These are phyloP conservation scores for Plasmodium vivax DNA, from an alignment of 169 alveolate genomes.

Conservation along the genomic window DNA sequence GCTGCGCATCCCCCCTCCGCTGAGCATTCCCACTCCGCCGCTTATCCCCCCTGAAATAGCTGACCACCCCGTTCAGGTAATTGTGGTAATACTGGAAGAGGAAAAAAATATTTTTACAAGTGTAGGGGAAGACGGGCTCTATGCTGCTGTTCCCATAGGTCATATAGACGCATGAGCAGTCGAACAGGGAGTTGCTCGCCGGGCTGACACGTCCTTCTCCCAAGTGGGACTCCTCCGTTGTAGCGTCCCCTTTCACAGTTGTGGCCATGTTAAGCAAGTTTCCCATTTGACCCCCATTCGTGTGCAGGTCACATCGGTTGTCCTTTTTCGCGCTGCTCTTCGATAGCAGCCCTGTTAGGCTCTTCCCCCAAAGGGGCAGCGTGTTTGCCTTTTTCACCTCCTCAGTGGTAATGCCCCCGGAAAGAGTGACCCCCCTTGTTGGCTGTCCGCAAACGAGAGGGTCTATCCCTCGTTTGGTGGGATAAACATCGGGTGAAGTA, in stretches of 20 bases:
- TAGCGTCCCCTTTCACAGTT: background rate
- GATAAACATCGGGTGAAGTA: background rate
- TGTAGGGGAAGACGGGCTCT: slow-evolving; percentile 65
- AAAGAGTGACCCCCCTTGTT: background rate
- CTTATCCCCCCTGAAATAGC: background rate
- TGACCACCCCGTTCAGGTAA: slow-evolving; percentile 1
- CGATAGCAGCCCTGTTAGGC: background rate
- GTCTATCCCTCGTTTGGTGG: background rate
- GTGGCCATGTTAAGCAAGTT: background rate
- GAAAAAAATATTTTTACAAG: slow-evolving; percentile 24
- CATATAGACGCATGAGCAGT: slow-evolving; percentile 29
- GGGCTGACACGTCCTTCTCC: background rate
- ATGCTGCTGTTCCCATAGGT: slow-evolving; percentile 40
- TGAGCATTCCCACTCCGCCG: background rate
- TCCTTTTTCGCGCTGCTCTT: background rate
- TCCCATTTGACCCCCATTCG: background rate
- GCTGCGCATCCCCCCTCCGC: background rate
- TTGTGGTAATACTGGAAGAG: slow-evolving; percentile 59
- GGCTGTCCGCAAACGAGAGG: background rate
- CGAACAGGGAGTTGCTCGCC: background rate
- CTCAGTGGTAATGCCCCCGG: background rate
- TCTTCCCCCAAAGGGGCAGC: background rate
- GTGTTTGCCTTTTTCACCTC: background rate
- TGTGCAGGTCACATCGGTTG: background rate
- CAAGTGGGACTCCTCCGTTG: background rate